Percentiles rank a stretch among this genome's conserved stretches.
Evolutionary conservation across 208 protist species (phyloP).

Genomic region (Zelonia costaricensis): DNA sequence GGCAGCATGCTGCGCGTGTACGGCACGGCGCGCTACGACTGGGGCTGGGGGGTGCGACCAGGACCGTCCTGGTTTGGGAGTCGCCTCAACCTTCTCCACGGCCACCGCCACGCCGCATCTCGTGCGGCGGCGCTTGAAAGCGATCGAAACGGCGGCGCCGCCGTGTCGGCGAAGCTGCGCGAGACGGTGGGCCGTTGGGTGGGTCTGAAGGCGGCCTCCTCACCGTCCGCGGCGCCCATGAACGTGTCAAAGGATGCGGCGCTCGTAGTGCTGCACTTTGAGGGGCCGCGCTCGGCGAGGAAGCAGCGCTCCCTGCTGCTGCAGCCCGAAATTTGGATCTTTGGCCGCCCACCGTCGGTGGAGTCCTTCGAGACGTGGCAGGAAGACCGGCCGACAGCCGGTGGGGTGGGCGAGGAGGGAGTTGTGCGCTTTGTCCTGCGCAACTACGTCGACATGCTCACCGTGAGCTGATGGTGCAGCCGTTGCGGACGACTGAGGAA

Average conservation of each 20-base stretch:
- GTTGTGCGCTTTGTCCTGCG: constrained; percentile 70
- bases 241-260: constrained; percentile 42
- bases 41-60: constrained; percentile 82
- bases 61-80: constrained; percentile 70
- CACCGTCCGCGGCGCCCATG: background rate
- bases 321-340: constrained; percentile 73
- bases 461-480: constrained; percentile 10
- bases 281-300: constrained; percentile 59
- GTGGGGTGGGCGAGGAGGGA: constrained; percentile 56
- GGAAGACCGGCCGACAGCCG: constrained; percentile 59
- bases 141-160: background rate
- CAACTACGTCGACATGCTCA: constrained; percentile 83
- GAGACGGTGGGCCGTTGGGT: no score
- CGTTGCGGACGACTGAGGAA: no score
- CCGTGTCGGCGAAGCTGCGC: no score
- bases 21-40: constrained; percentile 77
- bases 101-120: background rate
- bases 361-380: constrained; percentile 73
- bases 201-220: background rate
- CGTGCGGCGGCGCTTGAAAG: background rate
- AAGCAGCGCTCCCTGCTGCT: constrained; percentile 76
- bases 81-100: constrained; percentile 31
- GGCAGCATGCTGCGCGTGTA: constrained; percentile 78
- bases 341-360: constrained; percentile 55
- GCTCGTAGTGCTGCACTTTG: constrained; percentile 85